Conservation (phyloP, 192 early-diverging fungal genomes). For the Helicostylum pulchrum region DNA sequence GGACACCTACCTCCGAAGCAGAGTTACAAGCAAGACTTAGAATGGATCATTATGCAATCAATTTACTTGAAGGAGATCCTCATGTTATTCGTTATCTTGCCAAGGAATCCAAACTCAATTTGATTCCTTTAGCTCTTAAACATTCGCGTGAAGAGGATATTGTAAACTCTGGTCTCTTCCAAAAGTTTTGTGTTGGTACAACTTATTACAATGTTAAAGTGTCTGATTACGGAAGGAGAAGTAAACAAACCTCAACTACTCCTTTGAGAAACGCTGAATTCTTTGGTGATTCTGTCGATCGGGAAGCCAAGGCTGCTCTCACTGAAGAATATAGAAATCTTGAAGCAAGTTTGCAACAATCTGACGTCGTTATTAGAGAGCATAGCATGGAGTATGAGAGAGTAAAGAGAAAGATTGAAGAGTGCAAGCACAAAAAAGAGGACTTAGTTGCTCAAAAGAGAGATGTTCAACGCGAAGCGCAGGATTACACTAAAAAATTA, state of each 20-base stretch:
- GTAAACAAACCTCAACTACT: slow-evolving; percentile 19
- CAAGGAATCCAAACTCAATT: slow-evolving; percentile 54
- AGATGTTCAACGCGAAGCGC: not conserved
- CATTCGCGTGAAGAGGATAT: slow-evolving; percentile 13
- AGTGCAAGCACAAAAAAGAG: slow-evolving; percentile 16
- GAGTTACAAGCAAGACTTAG: slow-evolving; percentile 42
- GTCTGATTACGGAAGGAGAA: slow-evolving; percentile 31
- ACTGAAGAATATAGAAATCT: slow-evolving; percentile 29
- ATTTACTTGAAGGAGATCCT: slow-evolving; percentile 71
- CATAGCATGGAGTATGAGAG: too few relatives aligned
- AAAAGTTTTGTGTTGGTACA: slow-evolving; percentile 22
- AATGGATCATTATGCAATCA: slow-evolving; percentile 73
- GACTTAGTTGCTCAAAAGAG: not conserved
- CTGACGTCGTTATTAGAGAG: slow-evolving; percentile 4
- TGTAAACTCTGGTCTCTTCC: slow-evolving; percentile 15
- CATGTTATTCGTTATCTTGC: slow-evolving; percentile 66
- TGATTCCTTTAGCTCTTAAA: slow-evolving; percentile 37
- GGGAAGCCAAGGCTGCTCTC: slow-evolving; percentile 35
- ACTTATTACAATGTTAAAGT: slow-evolving; percentile 23
- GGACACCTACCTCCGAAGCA: slow-evolving; percentile 29
- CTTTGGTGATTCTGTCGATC: slow-evolving; percentile 39
- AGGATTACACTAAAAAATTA: not conserved
- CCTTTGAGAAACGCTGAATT: slow-evolving; percentile 19
- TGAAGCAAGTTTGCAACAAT: slow-evolving; percentile 24
- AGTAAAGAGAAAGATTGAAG: not conserved